Conservation (phyloP, 2,329 filamentous ascomycete species). For the Arthrobotrys pseudoclavata region DNA sequence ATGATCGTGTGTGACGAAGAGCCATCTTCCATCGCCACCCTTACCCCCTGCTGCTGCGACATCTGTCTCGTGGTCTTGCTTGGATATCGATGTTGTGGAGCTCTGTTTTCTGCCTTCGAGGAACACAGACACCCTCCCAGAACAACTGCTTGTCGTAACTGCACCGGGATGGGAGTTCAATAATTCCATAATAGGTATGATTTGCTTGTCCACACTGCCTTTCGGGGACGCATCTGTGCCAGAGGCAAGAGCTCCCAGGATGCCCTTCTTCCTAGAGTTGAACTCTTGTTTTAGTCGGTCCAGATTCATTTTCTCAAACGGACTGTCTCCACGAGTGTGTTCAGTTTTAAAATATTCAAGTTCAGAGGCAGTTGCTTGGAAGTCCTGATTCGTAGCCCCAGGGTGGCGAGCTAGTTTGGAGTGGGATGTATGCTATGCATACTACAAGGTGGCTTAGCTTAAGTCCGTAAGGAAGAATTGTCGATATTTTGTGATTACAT, state of each 20-base stretch:
- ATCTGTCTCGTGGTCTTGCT: not conserved
- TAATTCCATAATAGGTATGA: constrained; percentile 80
- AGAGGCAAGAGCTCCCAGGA: constrained; percentile 77
- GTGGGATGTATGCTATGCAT: not conserved
- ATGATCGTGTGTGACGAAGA: constrained; percentile 88
- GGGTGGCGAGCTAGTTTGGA: not conserved
- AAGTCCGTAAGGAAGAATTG: not conserved
- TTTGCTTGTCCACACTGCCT: constrained; percentile 83
- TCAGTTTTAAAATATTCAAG: not conserved
- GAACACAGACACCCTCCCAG: constrained; percentile 88
- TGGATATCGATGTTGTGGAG: constrained; percentile 15
- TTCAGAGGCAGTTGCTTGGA: not conserved
- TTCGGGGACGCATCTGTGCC: constrained; percentile 88
- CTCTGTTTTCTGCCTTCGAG: constrained; percentile 78
- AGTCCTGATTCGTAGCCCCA: not conserved
- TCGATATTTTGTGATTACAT: not conserved
- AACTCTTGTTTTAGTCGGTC: constrained; percentile 50
- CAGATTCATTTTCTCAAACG: not conserved
- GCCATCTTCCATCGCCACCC: constrained; percentile 84
- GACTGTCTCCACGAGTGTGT: not conserved
- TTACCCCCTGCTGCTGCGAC: constrained; percentile 81
- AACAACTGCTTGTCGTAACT: constrained; percentile 94
- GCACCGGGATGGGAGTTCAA: constrained; percentile 82
- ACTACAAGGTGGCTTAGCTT: not conserved
- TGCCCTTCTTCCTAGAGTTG: constrained; percentile 74